Base-by-base conservation (phyloP, 2,329 filamentous ascomycete genomes). In the Talaromyces sp. region DNA sequence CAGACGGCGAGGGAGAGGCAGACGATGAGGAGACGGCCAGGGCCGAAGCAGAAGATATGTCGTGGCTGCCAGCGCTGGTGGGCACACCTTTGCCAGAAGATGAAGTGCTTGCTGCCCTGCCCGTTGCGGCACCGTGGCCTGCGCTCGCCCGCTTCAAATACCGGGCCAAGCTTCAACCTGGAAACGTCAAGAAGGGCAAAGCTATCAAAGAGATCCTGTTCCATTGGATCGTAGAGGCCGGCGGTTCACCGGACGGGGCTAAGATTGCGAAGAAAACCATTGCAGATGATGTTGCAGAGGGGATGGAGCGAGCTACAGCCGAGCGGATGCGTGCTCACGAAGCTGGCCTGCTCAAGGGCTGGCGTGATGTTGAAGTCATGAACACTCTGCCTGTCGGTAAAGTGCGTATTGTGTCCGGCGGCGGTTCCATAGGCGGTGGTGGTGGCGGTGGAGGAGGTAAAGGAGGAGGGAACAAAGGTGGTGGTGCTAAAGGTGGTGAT, bases 121-220 rank as follows among this genome's bases (percentile, higher is more conserved):
- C 85, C 1, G 78, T 88, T 7, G 86, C 84, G 59, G 85, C 85
- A 10, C 85, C 85, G 1, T 88, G 85, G 85, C 77, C 80, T n/a
- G 82, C 85, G 0, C 73, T 88, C 59, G 77, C 77, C 2, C 85
- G 84, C 60, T 90, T 89, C 77, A 97, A 97, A 77, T 98, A 97
- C 81, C 96, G 96, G 76, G 91, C 88, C 59, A 99, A 99, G 80
- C 76, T 99, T 68, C 95, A 98, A 76, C 95, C 95, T 0, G 95
- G 95, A 0, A 78, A 87, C 0, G 84, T 88, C 65, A 99, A 98
- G 82, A 96, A 96, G 78, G 93, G 95, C 10, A 98, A 97, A 73
- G 93, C 92, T 0, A 87, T 96, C 55, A 91, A 91, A 73, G 93
- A 98, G 75, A 88, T 98, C 33, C 76, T 98, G n/a, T 86, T 88